Evolutionary conservation across 495 filamentous ascomycete species (phyloP).

Genomic region (Pyronema domesticum): DNA sequence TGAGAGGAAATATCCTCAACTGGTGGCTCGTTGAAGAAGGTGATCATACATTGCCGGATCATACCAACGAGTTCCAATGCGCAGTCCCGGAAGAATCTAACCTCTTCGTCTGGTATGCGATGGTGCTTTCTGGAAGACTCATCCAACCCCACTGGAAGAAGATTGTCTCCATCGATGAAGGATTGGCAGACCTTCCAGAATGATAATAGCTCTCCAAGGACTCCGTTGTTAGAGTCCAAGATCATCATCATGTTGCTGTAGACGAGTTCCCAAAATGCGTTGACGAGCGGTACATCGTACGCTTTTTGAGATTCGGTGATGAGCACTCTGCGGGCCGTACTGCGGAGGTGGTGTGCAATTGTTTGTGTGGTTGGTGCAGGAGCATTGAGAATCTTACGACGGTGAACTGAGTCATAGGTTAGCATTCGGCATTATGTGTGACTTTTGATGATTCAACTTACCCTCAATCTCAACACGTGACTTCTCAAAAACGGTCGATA

Average conservation of each 20-base stretch:
- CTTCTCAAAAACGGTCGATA: slow-evolving; percentile 57
- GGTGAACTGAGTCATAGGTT: slow-evolving; percentile 34
- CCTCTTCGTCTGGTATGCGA: slow-evolving; percentile 52
- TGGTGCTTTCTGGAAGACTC: slow-evolving; percentile 72
- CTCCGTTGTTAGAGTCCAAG: slow-evolving; percentile 52
- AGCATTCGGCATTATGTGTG: too few relatives aligned
- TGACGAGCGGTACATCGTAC: slow-evolving; percentile 55
- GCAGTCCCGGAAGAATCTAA: slow-evolving; percentile 55
- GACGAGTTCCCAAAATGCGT: slow-evolving; percentile 81
- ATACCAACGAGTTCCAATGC: slow-evolving; percentile 61
- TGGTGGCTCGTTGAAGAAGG: slow-evolving; percentile 77
- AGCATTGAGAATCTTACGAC: slow-evolving; percentile 55
- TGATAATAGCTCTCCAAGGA: slow-evolving; percentile 74
- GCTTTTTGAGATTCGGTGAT: slow-evolving; percentile 33
- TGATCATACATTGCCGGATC: slow-evolving; percentile 56
- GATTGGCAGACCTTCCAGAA: slow-evolving; percentile 87
- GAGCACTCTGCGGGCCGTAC: slow-evolving; percentile 43
- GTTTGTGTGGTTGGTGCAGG: slow-evolving; percentile 51
- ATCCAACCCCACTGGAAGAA: slow-evolving; percentile 66
- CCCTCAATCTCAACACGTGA: slow-evolving; percentile 73
- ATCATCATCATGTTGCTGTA: slow-evolving; percentile 47
- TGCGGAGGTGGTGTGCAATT: slow-evolving; percentile 54
- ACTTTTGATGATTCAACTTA: slow-evolving; percentile 2
- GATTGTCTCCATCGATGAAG: slow-evolving; percentile 70
- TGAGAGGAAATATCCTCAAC: slow-evolving; percentile 76